Conservation (phyloP, 139 green algal species). For the Coelastrella sp. region DNA sequence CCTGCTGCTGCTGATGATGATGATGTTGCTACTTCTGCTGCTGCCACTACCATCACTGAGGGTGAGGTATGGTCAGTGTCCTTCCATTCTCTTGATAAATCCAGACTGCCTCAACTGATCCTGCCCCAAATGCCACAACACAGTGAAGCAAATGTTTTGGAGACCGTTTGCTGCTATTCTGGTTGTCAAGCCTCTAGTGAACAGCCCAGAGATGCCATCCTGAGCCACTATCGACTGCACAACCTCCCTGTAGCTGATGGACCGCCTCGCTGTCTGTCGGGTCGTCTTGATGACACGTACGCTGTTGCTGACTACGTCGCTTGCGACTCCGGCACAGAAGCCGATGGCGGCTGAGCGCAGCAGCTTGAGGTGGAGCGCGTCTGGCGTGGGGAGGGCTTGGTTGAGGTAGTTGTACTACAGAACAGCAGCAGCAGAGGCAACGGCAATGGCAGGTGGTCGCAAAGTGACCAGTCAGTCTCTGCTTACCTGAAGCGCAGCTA, state of each 20-base stretch:
- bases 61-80: background rate
- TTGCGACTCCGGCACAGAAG: conserved; percentile 73
- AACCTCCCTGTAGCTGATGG: conserved; percentile 80
- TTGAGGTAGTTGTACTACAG: conserved; percentile 74
- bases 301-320: conserved; percentile 51
- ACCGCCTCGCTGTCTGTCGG: conserved; percentile 78
- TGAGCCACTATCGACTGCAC: conserved; percentile 77
- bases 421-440: background rate
- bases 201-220: conserved; percentile 86
- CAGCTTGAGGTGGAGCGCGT: conserved; percentile 70
- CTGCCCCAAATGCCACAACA: conserved; percentile 87
- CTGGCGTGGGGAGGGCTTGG: conserved; percentile 63
- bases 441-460: background rate
- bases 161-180: conserved; percentile 87
- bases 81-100: conserved; percentile 15
- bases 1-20: too few relatives aligned
- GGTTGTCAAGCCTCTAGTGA: conserved; percentile 87
- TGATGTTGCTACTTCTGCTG: too few relatives aligned
- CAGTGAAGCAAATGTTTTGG: conserved; percentile 81
- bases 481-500: background rate
- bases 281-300: conserved; percentile 92
- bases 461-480: too few relatives aligned
- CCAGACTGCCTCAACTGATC: conserved; percentile 50
- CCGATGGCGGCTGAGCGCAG: conserved; percentile 85
- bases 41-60: too few relatives aligned